Base-by-base conservation (phyloP, 106 monocot genomes). In the Amphibolis antarctica region DNA sequence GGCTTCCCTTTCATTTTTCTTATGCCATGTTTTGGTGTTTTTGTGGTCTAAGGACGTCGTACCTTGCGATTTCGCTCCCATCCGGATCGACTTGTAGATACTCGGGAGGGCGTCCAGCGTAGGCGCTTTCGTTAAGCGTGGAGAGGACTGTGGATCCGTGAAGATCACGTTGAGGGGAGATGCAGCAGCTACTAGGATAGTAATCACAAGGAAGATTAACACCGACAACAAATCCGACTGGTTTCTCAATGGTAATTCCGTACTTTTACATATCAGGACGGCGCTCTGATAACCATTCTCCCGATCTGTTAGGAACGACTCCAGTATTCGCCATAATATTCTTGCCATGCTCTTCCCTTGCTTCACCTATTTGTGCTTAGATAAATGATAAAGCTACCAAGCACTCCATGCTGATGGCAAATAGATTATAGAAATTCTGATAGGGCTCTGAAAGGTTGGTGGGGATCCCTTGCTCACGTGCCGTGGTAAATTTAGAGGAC, bases 91-190 rank as follows among this genome's bases (percentile, higher is more conserved):
- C 12, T 24, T 64, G 31, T 64, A 94, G 94, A 76, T 91, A 28
- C 91, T 98, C 64, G 98, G 98, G 55, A 82, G 98, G 74, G 98
- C 98, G 23, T 76, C 90, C 18, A 98, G 87, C 30, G 36, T 98
- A 10, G 98, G 90, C 24, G 90, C 98, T 6, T 98, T 91, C 73
- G 98, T 98, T 28, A 98, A 98, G 66, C 56, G 98, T 43, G 98
- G 98, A 0, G 85, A 98, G 46, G 98, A 91, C 22, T 74, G 62
- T 27, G 98, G 87, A 3, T 80, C 69, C 20, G 68, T 98, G 19
- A 91, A 82, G 63, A 82, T 98, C 43, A 66, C 81, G 0, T 46
- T 98, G 44, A 81, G 82, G 59, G 98, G 82, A 12, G 71, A 74
- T 9, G 64, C 71, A 0, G 58, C 59, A 3, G 77, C 65, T 43